phyloP scores from a whole-genome alignment of 1,139 yeast species.

The Torulaspora globosa region DNA sequence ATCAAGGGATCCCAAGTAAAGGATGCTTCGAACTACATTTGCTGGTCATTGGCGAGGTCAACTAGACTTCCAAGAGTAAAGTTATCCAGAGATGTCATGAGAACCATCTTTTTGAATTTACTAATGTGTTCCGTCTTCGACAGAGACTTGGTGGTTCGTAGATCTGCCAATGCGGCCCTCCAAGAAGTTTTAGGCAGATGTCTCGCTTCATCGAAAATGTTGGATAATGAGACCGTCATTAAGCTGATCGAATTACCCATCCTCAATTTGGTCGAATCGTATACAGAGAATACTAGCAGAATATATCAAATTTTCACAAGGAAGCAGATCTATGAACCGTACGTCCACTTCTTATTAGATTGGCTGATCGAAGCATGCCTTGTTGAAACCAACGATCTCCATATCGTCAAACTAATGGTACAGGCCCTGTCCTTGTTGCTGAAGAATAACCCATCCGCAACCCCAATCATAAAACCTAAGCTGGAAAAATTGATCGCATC shows the following conservation, averaged over 20 bases:
- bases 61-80: constrained; percentile 30
- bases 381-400: constrained; percentile 30
- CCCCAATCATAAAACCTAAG: background rate
- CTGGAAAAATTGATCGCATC: background rate
- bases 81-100: constrained; percentile 27
- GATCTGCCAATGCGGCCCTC: constrained; percentile 81
- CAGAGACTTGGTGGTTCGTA: constrained; percentile 63
- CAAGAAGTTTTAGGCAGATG: constrained; percentile 84
- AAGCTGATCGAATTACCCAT: constrained; percentile 57
- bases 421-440: constrained; percentile 11
- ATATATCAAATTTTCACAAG: constrained; percentile 24
- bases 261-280: constrained; percentile 43
- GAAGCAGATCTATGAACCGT: constrained; percentile 12
- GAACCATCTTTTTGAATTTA: constrained; percentile 42
- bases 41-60: constrained; percentile 58
- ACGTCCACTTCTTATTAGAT: constrained; percentile 19
- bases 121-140: constrained; percentile 62
- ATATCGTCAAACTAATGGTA: constrained; percentile 27
- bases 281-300: constrained; percentile 37
- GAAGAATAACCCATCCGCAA: background rate
- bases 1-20: constrained; percentile 65
- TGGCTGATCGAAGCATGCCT: constrained; percentile 28
- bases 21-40: constrained; percentile 78
- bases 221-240: constrained; percentile 38
- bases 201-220: constrained; percentile 38